These are phyloP conservation scores for Toxoplasma gondii DNA, from an alignment of 169 alveolate species.

Conservation along the genomic window DNA sequence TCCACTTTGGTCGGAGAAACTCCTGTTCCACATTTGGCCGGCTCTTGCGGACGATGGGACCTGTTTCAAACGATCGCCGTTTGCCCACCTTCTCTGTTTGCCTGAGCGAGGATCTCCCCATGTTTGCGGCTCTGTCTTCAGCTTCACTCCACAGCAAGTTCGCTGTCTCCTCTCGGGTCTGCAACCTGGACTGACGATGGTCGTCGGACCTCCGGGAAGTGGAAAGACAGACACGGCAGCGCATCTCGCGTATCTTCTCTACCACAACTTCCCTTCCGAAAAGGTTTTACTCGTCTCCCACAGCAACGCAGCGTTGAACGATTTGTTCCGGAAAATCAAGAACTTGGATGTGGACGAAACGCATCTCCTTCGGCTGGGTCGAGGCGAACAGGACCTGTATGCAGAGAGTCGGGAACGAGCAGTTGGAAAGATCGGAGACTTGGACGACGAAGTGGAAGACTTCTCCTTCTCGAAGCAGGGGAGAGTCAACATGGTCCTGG, in stretches of 20 bases:
- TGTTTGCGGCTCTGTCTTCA: neutral
- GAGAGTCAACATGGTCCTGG: slow-evolving; percentile 87
- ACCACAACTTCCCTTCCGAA: slow-evolving; percentile 87
- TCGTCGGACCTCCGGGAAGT: slow-evolving; percentile 96
- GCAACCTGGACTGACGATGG: slow-evolving; percentile 89
- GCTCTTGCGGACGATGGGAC: too few species aligned
- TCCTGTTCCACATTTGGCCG: too few species aligned
- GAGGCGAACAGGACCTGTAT: slow-evolving; percentile 77
- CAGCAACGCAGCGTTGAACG: slow-evolving; percentile 88
- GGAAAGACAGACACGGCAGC: slow-evolving; percentile 93
- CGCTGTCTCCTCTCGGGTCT: slow-evolving; percentile 89
- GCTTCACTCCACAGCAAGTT: slow-evolving; percentile 77
- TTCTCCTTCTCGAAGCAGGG: slow-evolving; percentile 86
- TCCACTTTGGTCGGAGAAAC: too few species aligned
- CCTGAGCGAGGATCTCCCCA: neutral
- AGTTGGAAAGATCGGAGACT: slow-evolving; percentile 58
- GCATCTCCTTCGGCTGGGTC: slow-evolving; percentile 92
- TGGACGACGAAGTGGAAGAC: slow-evolving; percentile 69
- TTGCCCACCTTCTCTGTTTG: neutral
- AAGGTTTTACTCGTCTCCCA: slow-evolving; percentile 84
- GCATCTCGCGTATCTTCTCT: slow-evolving; percentile 90
- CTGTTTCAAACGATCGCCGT: too few species aligned
- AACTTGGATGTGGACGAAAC: slow-evolving; percentile 89
- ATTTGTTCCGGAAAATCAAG: slow-evolving; percentile 89
- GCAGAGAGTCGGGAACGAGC: neutral